Percentiles rank a stretch among this genome's conserved stretches.
phyloP scores from a whole-genome alignment of 169 alveolate species.

The Sarcocystis neurona region DNA sequence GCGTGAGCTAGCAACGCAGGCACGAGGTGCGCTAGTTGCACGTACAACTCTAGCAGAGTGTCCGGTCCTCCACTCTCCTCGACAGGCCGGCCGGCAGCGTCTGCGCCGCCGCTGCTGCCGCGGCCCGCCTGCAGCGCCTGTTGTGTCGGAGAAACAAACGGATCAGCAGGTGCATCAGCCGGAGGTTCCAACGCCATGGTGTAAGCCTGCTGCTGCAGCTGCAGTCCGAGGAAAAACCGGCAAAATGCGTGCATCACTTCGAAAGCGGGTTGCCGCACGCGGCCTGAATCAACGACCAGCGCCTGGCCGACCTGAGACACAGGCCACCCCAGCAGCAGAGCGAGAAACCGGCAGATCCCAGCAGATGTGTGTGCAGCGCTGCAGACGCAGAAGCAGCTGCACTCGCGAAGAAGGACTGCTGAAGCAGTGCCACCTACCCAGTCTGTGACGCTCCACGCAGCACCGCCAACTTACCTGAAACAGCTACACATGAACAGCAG shows the following conservation, averaged over 20 bases:
- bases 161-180: neutral
- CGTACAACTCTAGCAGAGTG: neutral
- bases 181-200: neutral
- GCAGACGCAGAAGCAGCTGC: too few relatives aligned
- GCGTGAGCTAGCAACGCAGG: neutral
- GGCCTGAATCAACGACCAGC: neutral
- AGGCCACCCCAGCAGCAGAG: constrained; percentile 22
- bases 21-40: neutral
- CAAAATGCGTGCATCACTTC: constrained; percentile 10
- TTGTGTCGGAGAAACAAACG: neutral
- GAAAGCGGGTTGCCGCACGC: constrained; percentile 10
- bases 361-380: too few relatives aligned
- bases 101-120: too few relatives aligned
- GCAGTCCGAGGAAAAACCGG: neutral
- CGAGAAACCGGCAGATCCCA: too few relatives aligned
- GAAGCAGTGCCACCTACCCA: too few relatives aligned
- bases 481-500: too few relatives aligned
- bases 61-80: too few relatives aligned
- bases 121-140: too few relatives aligned
- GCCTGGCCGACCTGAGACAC: too few relatives aligned
- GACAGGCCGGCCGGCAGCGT: neutral
- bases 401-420: too few relatives aligned
- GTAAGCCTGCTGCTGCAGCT: neutral
- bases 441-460: too few relatives aligned
- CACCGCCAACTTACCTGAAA: too few relatives aligned